phyloP scores from a whole-genome alignment of 352 stramenopile genomes.

The Phytopythium delawarense region DNA sequence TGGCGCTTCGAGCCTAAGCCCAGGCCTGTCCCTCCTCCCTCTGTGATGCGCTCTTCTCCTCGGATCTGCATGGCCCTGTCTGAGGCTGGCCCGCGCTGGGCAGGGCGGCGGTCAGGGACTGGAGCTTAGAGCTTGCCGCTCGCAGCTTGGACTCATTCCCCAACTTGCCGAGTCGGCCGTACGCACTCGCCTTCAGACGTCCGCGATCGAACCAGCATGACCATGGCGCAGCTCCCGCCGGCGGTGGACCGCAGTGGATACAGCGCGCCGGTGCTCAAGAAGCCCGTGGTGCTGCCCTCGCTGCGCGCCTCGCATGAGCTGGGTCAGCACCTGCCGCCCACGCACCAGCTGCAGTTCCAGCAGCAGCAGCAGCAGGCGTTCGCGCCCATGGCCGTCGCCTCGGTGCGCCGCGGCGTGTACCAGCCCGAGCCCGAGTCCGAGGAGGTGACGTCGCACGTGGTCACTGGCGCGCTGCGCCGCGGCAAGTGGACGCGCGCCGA shows the following conservation, averaged over 20 bases:
- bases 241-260: conserved; percentile 2
- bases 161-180: background rate
- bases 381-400: background rate
- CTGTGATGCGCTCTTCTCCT: conserved; percentile 3
- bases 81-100: background rate
- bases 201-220: conserved; percentile 16
- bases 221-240: conserved; percentile 27
- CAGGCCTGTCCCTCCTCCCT: background rate
- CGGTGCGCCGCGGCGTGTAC: background rate
- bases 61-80: background rate
- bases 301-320: conserved; percentile 20
- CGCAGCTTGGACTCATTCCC: background rate
- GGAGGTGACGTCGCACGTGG: conserved; percentile 9
- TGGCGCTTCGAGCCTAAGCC: background rate
- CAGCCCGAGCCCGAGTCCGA: background rate
- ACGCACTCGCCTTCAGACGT: background rate
- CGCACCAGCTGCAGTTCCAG: conserved; percentile 10
- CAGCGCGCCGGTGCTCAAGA: conserved; percentile 6
- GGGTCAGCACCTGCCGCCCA: conserved; percentile 24
- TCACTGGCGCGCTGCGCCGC: conserved; percentile 41
- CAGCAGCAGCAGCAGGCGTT: conserved; percentile 10
- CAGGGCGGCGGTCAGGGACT: too few relatives aligned
- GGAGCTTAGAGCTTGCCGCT: too few relatives aligned
- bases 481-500: conserved; percentile 73
- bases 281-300: conserved; percentile 20